Percentiles rank a stretch among this genome's conserved stretches.
These are phyloP conservation scores for Metschnikowia borealis DNA, from an alignment of 805 yeast species.

Conservation along the genomic window DNA sequence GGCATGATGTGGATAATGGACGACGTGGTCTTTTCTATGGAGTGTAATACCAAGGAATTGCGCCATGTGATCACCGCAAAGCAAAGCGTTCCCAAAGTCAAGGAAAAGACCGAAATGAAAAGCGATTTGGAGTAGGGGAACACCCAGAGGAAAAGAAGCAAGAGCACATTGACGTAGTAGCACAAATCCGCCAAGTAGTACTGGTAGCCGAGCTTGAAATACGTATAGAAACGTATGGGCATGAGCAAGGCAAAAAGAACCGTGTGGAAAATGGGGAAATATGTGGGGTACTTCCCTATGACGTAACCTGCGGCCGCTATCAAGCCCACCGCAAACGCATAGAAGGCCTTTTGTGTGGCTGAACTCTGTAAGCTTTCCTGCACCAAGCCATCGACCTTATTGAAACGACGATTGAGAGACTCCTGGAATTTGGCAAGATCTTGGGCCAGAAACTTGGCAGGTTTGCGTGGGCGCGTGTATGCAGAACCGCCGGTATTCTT, in stretches of 20 bases:
- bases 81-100: conserved; percentile 82
- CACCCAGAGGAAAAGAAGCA: conserved; percentile 74
- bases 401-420: conserved; percentile 26
- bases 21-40: conserved; percentile 87
- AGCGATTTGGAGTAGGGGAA: conserved; percentile 70
- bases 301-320: conserved; percentile 71
- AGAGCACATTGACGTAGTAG: conserved; percentile 76
- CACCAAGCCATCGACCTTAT: conserved; percentile 34
- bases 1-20: conserved; percentile 90
- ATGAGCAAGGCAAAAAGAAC: conserved; percentile 54
- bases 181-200: conserved; percentile 91
- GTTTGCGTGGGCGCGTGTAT: background rate
- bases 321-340: conserved; percentile 64
- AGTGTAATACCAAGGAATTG: conserved; percentile 86
- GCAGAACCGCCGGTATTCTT: conserved; percentile 8
- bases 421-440: conserved; percentile 34
- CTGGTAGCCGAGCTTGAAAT: conserved; percentile 73
- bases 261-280: conserved; percentile 75
- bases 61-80: conserved; percentile 97
- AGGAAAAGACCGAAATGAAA: conserved; percentile 79
- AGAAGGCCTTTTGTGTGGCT: conserved; percentile 68
- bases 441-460: conserved; percentile 8
- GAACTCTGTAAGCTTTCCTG: conserved; percentile 33
- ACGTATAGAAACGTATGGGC: conserved; percentile 83
- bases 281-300: conserved; percentile 72